A percentile compares a stretch with the other conserved stretches of the same genome.
These are phyloP conservation scores for Debaryomyces tyrocola DNA, from an alignment of 805 yeast species.

Conservation along the genomic window DNA sequence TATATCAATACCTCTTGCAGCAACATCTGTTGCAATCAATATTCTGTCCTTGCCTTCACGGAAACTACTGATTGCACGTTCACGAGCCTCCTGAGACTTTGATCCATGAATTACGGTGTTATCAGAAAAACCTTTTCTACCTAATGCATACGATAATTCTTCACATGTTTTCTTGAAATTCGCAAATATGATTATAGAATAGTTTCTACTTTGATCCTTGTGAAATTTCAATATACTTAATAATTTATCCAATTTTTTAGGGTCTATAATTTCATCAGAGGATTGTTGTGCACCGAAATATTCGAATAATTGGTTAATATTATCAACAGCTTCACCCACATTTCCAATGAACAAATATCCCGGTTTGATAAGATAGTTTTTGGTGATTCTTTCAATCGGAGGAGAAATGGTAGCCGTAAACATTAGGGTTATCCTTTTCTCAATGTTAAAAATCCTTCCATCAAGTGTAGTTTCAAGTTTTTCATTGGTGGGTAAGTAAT, in stretches of 20 bases:
- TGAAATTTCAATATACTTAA: slow-evolving; percentile 41
- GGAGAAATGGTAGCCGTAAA: slow-evolving; percentile 92
- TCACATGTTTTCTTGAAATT: slow-evolving; percentile 79
- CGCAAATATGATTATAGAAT: slow-evolving; percentile 71
- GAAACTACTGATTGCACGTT: slow-evolving; percentile 64
- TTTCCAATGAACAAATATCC: slow-evolving; percentile 67
- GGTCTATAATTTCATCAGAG: slow-evolving; percentile 27
- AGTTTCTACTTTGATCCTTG: slow-evolving; percentile 29
- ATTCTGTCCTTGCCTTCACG: slow-evolving; percentile 56
- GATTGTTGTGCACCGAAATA: slow-evolving; percentile 16
- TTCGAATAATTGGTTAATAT: slow-evolving; percentile 67
- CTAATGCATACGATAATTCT: slow-evolving; percentile 51
- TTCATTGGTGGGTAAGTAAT: slow-evolving; percentile 47
- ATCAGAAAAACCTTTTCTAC: slow-evolving; percentile 39
- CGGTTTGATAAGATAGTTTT: slow-evolving; percentile 61
- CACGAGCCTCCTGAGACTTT: slow-evolving; percentile 82
- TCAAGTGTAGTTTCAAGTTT: slow-evolving; percentile 25
- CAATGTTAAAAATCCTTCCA: slow-evolving; percentile 35
- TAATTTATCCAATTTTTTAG: slow-evolving; percentile 44
- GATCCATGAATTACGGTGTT: slow-evolving; percentile 79
- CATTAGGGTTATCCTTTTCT: slow-evolving; percentile 72
- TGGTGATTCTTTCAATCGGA: slow-evolving; percentile 64
- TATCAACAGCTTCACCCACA: slow-evolving; percentile 62
- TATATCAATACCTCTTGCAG: slow-evolving; percentile 95
- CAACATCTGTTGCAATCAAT: slow-evolving; percentile 90